Percentiles rank a stretch among this genome's conserved stretches.
These are phyloP conservation scores for Halenospora varia DNA, from an alignment of 495 filamentous ascomycete species.

Conservation along the genomic window DNA sequence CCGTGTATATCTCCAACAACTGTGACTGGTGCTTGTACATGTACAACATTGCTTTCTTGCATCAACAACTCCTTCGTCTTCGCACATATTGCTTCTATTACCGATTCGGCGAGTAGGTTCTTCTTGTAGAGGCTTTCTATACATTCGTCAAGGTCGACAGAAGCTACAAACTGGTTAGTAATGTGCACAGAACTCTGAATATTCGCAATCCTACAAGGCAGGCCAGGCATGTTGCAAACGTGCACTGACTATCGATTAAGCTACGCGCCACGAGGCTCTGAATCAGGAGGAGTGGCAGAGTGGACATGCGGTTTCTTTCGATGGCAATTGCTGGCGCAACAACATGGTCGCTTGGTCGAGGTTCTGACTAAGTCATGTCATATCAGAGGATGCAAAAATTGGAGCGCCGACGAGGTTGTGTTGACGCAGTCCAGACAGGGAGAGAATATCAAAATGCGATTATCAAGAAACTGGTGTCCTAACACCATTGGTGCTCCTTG, in stretches of 20 bases:
- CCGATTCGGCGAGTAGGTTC: constrained; percentile 92
- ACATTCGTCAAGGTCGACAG: constrained; percentile 97
- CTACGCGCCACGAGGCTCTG: constrained; percentile 8
- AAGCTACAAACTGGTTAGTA: constrained; percentile 51
- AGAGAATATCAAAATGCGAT: not conserved
- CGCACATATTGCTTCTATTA: constrained; percentile 98
- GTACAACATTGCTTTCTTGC: constrained; percentile 99
- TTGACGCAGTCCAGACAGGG: not conserved
- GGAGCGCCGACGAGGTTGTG: not conserved
- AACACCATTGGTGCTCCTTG: not conserved
- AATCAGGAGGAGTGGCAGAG: constrained; percentile 12
- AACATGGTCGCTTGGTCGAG: constrained; percentile 24
- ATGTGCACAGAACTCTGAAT: constrained; percentile 2
- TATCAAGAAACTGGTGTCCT: not conserved
- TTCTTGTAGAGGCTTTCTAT: constrained; percentile 94
- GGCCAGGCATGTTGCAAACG: constrained; percentile 70
- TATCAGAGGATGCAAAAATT: constrained; percentile 2
- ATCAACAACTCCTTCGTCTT: constrained; percentile 98
- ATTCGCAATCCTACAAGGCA: constrained; percentile 64
- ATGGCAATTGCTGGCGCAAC: constrained; percentile 13
- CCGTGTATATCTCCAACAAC: constrained; percentile 98
- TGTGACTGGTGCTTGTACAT: constrained; percentile 94
- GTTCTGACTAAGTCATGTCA: constrained; percentile 13
- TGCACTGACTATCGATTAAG: constrained; percentile 1
- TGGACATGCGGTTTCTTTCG: constrained; percentile 14